Evolutionary conservation across 805 yeast species (phyloP), one percentile per base, ranked within the genome.

Genomic region (Starmerella bombi): DNA sequence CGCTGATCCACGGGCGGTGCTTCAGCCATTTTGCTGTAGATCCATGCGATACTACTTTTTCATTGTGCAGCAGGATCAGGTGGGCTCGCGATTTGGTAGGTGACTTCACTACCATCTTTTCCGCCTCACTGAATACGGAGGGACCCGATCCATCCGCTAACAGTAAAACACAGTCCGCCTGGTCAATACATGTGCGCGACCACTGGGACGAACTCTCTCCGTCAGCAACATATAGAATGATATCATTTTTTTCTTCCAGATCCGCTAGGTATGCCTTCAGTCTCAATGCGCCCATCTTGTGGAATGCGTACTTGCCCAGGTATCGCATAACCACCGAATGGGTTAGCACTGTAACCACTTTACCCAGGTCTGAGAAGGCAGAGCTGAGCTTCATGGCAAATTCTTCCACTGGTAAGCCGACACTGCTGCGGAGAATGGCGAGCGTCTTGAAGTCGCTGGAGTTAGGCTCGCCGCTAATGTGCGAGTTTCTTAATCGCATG

Each of bases 271-370:
- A 82, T 0, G 96, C 94, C 31, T 91, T 74, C 46, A 86, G 77
- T 55, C 83, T 86, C 55, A 91, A 64, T 41, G 78, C 76, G 0
- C 95, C 82, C 35, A 91, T 66, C 50, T 76, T 84, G 58, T 84
- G 94, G 65, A 91, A 91, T 0, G 97, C 96, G 60, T 86, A 83
- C 40, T 83, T 71, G 1, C 98, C 98, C 45, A 88, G 63, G 56
- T 82, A 86, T 3, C 72, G 70, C 42, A 88, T 63, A 0, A 86
- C 75, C 0, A 86, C 71, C 0, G 93, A 77, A 55, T 85, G 93
- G 50, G 85, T 83, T n/a, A 88, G 64, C 1, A 83, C 74, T 39
- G 80, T 75, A 3, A 83, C 91, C 2, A 76, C 66, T 28, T 80
- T 68, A 2, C 85, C 86, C 34, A 81, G 78, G 28, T 69, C 70